Percentiles rank a stretch among this genome's conserved stretches.
Conservation (phyloP, 1,284 basidiomycete species). For the Farysia itapuensis region DNA sequence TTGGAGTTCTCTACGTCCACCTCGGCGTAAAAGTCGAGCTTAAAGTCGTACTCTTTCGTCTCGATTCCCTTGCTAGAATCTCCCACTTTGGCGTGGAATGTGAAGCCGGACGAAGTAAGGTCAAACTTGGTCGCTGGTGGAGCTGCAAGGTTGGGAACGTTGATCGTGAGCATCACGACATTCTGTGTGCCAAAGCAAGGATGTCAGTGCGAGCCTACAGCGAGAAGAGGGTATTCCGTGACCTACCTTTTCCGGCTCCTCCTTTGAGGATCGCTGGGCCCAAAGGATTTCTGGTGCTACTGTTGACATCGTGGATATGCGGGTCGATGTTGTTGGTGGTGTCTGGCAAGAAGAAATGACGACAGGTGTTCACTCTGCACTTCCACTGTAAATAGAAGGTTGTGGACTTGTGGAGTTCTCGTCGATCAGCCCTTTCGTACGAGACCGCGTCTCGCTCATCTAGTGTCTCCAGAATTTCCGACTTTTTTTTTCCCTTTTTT, state of each 20-base stretch:
- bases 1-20: constrained; percentile 54
- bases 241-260: constrained; percentile 52
- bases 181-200: constrained; percentile 23
- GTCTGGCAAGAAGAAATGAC: not conserved
- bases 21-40: constrained; percentile 57
- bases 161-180: constrained; percentile 58
- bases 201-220: not conserved
- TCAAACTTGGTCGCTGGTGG: constrained; percentile 54
- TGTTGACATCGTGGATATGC: constrained; percentile 21
- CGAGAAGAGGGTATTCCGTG: not conserved
- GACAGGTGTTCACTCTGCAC: too few species aligned
- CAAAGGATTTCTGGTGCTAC: constrained; percentile 57
- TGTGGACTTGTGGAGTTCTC: too few species aligned
- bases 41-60: constrained; percentile 51
- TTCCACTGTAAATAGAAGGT: too few species aligned
- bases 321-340: not conserved
- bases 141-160: constrained; percentile 56
- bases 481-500: too few species aligned
- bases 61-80: constrained; percentile 50
- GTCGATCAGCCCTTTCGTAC: too few species aligned
- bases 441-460: too few species aligned
- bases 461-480: too few species aligned
- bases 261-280: constrained; percentile 55
- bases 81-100: constrained; percentile 44
- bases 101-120: constrained; percentile 43